phyloP scores from a whole-genome alignment of 2,329 filamentous ascomycete genomes.

The Cercospora nicotianae region DNA sequence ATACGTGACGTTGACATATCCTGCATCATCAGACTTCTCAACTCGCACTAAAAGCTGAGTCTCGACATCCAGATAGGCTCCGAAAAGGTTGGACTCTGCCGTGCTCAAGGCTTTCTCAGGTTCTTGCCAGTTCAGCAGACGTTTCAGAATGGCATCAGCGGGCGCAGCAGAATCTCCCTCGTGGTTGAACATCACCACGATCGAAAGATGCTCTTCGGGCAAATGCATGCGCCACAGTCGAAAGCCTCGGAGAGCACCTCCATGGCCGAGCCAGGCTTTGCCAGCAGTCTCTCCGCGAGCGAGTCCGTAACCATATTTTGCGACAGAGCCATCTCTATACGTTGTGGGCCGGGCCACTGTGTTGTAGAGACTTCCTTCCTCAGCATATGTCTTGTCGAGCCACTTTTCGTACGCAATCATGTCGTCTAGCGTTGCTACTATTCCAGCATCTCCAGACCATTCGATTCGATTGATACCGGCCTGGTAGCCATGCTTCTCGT shows the following conservation, averaged over 20 bases:
- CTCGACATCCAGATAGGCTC: conserved; percentile 43
- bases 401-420: conserved; percentile 51
- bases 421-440: conserved; percentile 47
- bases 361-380: conserved; percentile 41
- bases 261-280: conserved; percentile 41
- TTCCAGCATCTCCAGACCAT: conserved; percentile 50
- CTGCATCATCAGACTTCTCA: conserved; percentile 21
- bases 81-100: conserved; percentile 35
- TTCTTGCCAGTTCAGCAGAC: conserved; percentile 33
- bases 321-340: conserved; percentile 40
- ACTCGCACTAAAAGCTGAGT: conserved; percentile 40
- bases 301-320: conserved; percentile 45
- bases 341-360: conserved; percentile 33
- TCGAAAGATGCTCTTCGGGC: conserved; percentile 40
- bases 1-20: conserved; percentile 22
- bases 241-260: conserved; percentile 47
- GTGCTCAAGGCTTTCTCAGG: conserved; percentile 9
- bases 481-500: conserved; percentile 41
- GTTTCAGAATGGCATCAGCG: conserved; percentile 38
- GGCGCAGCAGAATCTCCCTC: conserved; percentile 37
- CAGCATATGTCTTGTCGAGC: conserved; percentile 38
- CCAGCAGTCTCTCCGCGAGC: conserved; percentile 32
- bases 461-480: conserved; percentile 46
- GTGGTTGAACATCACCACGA: conserved; percentile 47
- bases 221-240: conserved; percentile 41